Conservation (phyloP, 2,329 filamentous ascomycete genomes). For the Arthrobotrys megalospora region DNA sequence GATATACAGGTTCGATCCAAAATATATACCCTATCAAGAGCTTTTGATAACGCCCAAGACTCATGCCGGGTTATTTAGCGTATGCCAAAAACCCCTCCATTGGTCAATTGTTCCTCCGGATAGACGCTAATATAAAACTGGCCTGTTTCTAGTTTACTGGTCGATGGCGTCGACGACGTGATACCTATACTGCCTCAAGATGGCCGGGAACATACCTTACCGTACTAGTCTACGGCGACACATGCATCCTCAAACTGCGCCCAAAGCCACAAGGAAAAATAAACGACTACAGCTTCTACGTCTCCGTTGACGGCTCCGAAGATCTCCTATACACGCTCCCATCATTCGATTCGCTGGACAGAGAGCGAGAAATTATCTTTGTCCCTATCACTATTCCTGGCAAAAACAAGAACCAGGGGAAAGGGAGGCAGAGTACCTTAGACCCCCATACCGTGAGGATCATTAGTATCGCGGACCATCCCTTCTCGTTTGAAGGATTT, state of each 20-base stretch:
- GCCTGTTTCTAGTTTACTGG: constrained; percentile 62
- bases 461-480: constrained; percentile 62
- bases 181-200: constrained; percentile 63
- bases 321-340: constrained; percentile 63
- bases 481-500: constrained; percentile 63
- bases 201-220: constrained; percentile 64
- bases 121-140: background rate
- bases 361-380: constrained; percentile 54
- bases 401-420: constrained; percentile 11
- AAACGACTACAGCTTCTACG: constrained; percentile 63
- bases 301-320: constrained; percentile 63
- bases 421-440: constrained; percentile 37
- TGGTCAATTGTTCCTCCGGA: background rate
- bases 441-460: constrained; percentile 63
- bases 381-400: constrained; percentile 57
- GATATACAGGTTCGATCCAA: constrained; percentile 61
- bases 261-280: constrained; percentile 62
- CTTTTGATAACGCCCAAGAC: constrained; percentile 63
- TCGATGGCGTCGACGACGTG: constrained; percentile 63
- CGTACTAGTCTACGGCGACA: constrained; percentile 62
- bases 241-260: constrained; percentile 62
- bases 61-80: constrained; percentile 63
- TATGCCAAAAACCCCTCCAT: constrained; percentile 15
- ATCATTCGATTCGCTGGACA: constrained; percentile 52
- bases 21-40: constrained; percentile 62